Conservation (phyloP, 352 stramenopile genomes). For the Blastocystis hominis region DNA sequence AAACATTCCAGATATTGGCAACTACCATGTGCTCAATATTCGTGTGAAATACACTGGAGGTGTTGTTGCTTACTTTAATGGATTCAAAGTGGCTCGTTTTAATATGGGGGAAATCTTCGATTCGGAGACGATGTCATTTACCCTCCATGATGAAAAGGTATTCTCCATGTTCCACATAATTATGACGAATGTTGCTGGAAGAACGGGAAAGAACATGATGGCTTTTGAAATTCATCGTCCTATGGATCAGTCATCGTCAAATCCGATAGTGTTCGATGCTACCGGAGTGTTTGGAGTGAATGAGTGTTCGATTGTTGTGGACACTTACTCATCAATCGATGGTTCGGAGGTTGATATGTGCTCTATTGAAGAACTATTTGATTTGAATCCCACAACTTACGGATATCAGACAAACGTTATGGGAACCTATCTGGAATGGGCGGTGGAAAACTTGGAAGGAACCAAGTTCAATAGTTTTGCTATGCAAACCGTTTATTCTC, state of each 20-base stretch:
- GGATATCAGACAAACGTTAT: neutral
- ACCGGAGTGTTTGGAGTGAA: constrained; percentile 6
- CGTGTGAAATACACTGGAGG: constrained; percentile 3
- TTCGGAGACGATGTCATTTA: neutral
- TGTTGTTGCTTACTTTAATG: constrained; percentile 40
- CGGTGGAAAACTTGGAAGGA: constrained; percentile 22
- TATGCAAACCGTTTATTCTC: no score
- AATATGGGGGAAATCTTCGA: constrained; percentile 10
- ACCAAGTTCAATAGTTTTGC: constrained; percentile 18
- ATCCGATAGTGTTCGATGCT: neutral
- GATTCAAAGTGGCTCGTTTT: neutral
- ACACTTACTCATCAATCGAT: neutral
- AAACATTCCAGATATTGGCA: neutral
- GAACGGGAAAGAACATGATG: constrained; percentile 7
- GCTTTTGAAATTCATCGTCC: constrained; percentile 31
- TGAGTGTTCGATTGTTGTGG: neutral
- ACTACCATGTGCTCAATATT: constrained; percentile 33
- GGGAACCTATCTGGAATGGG: constrained; percentile 12
- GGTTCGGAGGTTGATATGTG: neutral
- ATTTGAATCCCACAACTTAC: neutral
- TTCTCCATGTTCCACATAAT: constrained; percentile 30
- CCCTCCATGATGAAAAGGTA: neutral
- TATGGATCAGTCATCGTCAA: neutral
- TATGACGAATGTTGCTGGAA: neutral
- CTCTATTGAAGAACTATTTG: neutral